A percentile compares a stretch with the other conserved stretches of the same genome.
Evolutionary conservation across 257 asterid genomes (phyloP).

Genomic region (Gentiana macrophylla): DNA sequence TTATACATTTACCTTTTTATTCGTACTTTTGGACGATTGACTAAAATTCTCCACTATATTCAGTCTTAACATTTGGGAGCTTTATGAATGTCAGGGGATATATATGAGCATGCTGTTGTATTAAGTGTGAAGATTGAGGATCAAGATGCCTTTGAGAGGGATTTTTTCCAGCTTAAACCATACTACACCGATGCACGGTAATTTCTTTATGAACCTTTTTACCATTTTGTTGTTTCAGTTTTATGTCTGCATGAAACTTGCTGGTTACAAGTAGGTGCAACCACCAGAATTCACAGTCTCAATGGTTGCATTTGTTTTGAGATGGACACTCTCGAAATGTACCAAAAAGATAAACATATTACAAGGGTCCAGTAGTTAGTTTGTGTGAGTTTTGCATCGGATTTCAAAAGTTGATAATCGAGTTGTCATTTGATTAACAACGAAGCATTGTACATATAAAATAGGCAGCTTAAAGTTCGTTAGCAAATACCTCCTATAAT

Average conservation of each 20-base stretch:
- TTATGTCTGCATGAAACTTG: too few relatives aligned
- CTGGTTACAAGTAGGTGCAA: too few relatives aligned
- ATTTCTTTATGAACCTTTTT: conserved; percentile 3
- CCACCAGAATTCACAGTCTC: too few relatives aligned
- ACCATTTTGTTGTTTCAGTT: neutral
- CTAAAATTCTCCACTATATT: neutral
- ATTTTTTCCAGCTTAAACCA: conserved; percentile 87
- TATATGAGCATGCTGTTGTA: conserved; percentile 89
- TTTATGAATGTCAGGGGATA: conserved; percentile 51
- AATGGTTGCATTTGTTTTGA: neutral
- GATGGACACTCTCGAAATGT: neutral
- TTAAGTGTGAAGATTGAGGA: conserved; percentile 82
- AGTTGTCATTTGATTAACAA: too few relatives aligned
- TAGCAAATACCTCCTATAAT: too few relatives aligned
- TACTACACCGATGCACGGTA: conserved; percentile 91
- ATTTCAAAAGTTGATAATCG: too few relatives aligned
- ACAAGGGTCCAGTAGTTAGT: too few relatives aligned
- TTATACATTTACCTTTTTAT: neutral
- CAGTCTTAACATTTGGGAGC: neutral
- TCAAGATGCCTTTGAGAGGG: conserved; percentile 92
- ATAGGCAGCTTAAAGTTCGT: too few relatives aligned
- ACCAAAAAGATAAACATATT: neutral
- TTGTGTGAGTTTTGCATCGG: too few relatives aligned
- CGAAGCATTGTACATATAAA: too few relatives aligned
- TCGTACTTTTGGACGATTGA: too few relatives aligned